phyloP scores from a whole-genome alignment of 2,329 filamentous ascomycete species.

The Aureobasidium sp. region DNA sequence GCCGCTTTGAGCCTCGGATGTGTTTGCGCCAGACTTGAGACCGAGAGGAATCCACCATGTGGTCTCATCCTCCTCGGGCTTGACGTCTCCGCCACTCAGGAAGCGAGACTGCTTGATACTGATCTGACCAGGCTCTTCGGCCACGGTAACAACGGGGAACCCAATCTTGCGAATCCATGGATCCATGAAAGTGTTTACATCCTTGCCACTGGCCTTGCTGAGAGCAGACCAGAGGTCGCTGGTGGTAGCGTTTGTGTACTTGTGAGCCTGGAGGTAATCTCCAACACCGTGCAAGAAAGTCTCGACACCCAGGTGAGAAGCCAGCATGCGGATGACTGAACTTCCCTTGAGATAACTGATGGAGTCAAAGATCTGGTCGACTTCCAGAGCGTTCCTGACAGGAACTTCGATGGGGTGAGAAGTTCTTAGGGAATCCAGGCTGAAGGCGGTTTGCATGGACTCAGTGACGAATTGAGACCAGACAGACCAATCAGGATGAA shows the following conservation, averaged over 20 bases:
- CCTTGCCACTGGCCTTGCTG: slow-evolving; percentile 75
- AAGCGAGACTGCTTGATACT: slow-evolving; percentile 80
- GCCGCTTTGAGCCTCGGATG: slow-evolving; percentile 52
- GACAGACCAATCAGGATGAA: slow-evolving; percentile 95
- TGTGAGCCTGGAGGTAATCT: slow-evolving; percentile 78
- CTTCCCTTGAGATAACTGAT: slow-evolving; percentile 97
- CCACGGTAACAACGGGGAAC: slow-evolving; percentile 80
- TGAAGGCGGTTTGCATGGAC: slow-evolving; percentile 84
- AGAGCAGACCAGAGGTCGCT: slow-evolving; percentile 85
- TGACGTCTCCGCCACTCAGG: slow-evolving; percentile 82
- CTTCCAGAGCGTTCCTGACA: slow-evolving; percentile 84
- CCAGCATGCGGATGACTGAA: slow-evolving; percentile 94
- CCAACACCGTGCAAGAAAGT: slow-evolving; percentile 86
- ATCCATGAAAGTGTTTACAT: slow-evolving; percentile 82
- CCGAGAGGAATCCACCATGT: slow-evolving; percentile 94
- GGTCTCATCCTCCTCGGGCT: slow-evolving; percentile 82
- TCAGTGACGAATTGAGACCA: slow-evolving; percentile 98
- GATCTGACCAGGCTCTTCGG: slow-evolving; percentile 76
- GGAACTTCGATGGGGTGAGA: slow-evolving; percentile 96
- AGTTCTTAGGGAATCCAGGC: slow-evolving; percentile 78
- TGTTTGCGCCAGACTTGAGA: slow-evolving; percentile 64
- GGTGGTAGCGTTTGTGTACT: slow-evolving; percentile 84
- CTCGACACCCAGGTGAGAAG: slow-evolving; percentile 77
- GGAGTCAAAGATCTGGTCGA: slow-evolving; percentile 95
- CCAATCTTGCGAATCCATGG: slow-evolving; percentile 97